Percentiles rank a stretch among this genome's conserved stretches.
These are phyloP conservation scores for Camellia lanceoleosa DNA, from an alignment of 148 eudicot genomes.

Conservation along the genomic window DNA sequence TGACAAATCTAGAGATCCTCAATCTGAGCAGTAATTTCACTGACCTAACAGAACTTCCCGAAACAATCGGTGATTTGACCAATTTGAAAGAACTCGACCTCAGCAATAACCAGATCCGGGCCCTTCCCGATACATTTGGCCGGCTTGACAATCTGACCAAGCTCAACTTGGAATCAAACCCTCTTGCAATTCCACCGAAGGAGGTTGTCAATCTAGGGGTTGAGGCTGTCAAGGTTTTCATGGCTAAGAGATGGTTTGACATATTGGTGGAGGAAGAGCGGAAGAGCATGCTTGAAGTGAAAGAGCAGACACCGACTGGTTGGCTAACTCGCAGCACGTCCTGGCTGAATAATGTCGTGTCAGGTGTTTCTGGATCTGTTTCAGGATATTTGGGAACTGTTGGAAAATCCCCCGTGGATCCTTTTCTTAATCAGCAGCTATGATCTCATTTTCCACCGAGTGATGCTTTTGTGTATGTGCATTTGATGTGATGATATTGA, in stretches of 20 bases:
- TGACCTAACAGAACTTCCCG: conserved; percentile 78
- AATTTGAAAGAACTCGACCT: conserved; percentile 79
- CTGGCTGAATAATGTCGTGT: conserved; percentile 47
- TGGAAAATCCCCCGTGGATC: conserved; percentile 40
- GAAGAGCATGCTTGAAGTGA: conserved; percentile 38
- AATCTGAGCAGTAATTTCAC: conserved; percentile 84
- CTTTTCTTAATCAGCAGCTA: conserved; percentile 62
- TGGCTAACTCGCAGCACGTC: conserved; percentile 70
- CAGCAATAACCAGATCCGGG: conserved; percentile 88
- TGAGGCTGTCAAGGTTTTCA: conserved; percentile 58
- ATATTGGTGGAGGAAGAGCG: conserved; percentile 62
- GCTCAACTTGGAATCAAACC: conserved; percentile 82
- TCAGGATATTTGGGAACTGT: conserved; percentile 49
- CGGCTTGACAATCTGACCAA: conserved; percentile 59
- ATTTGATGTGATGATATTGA: conserved; percentile 1
- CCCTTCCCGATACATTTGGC: conserved; percentile 73
- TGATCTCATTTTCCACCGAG: conserved; percentile 25
- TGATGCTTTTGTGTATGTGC: neutral
- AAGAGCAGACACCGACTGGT: conserved; percentile 45
- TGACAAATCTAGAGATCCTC: conserved; percentile 63
- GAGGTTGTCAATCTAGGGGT: conserved; percentile 68
- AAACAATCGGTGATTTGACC: conserved; percentile 57
- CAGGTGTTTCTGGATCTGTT: conserved; percentile 45
- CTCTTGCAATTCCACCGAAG: conserved; percentile 63
- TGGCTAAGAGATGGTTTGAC: conserved; percentile 68